Evolutionary conservation across 2,329 filamentous ascomycete species (phyloP), one percentile per base, ranked within the genome.

Genomic region (Akanthomyces dipterigenus): DNA sequence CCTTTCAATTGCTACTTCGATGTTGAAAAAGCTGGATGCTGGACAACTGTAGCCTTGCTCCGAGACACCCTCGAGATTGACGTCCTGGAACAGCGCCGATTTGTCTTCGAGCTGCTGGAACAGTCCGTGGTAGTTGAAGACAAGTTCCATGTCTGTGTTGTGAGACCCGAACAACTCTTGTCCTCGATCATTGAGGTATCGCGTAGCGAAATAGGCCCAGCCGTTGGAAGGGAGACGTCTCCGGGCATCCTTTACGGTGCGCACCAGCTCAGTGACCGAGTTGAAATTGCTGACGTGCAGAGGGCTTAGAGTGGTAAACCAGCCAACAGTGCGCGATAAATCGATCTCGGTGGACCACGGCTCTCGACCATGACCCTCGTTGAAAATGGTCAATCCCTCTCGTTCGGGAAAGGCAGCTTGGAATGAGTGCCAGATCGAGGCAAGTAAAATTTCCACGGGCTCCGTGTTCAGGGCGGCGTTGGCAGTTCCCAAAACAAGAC

Each of bases 111-210:
- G 69, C 46, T 79, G 76, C 64, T 81, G 78, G 56, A 59, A 59
- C 42, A 38, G 74, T 74, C 55, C 75, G 69, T 11, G 77, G 62
- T 79, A 82, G 65, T 82, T 82, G 70, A 82, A 80, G 0, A 77
- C 67, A 2, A 82, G 63, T 64, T 83, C 80, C 63, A 78, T 73
- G 0, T 40, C 51, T 46, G 70, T 67, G n/a, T 68, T 68, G 62
- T 76, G 72, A 1, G 72, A 64, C 1, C 64, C 62, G 64, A 73
- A 76, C 28, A 70, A 64, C 43, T 73, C 63, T 1, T 62, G 64
- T 1, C 71, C 71, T 1, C 68, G 66, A 24, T 66, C 60, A 40
- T 65, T 73, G 53, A 74, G 67, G 55, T 71, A 71, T 5, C 70
- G 69, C 2, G 69, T 68, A 0, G 73, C 70, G 63, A 78, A 78